These are phyloP conservation scores for Piper betle DNA, from an alignment of 164 flowering plant genomes.

Conservation along the genomic window DNA sequence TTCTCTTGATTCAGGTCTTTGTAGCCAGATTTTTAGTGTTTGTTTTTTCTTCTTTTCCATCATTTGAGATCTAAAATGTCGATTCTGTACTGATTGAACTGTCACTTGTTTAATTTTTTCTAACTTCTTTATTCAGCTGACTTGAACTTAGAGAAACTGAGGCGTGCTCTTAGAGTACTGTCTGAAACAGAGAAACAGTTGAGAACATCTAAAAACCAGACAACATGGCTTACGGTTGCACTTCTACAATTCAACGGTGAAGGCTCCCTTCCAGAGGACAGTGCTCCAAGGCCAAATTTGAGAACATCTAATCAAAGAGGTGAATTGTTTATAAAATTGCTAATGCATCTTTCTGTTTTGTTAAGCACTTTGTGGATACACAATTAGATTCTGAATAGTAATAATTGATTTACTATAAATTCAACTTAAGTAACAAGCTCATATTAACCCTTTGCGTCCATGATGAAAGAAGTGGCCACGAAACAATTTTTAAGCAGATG, in stretches of 20 bases:
- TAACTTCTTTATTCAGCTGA: slow-evolving; percentile 39
- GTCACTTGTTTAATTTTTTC: neutral
- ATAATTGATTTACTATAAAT: no score
- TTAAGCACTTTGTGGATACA: no score
- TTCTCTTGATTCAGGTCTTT: no score
- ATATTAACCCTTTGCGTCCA: no score
- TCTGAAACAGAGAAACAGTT: slow-evolving; percentile 87
- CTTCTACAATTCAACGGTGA: slow-evolving; percentile 68
- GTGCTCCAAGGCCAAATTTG: slow-evolving; percentile 24
- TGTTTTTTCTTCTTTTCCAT: neutral
- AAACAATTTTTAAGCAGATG: no score
- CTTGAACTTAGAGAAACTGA: slow-evolving; percentile 53
- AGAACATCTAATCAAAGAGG: slow-evolving; percentile 30
- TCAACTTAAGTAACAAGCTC: no score
- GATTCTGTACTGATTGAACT: neutral
- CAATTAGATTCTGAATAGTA: no score
- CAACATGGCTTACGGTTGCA: slow-evolving; percentile 92
- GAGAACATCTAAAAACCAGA: slow-evolving; percentile 67
- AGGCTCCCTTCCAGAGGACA: slow-evolving; percentile 24
- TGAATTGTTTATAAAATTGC: slow-evolving; percentile 12
- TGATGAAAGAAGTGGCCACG: no score
- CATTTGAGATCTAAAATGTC: neutral
- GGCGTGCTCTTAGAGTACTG: slow-evolving; percentile 64
- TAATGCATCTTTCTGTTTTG: no score
- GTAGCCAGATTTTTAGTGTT: no score